A percentile compares a stretch with the other conserved stretches of the same genome.
phyloP scores from a whole-genome alignment of 768 basidiomycete species.

The Megacollybia marginata region DNA sequence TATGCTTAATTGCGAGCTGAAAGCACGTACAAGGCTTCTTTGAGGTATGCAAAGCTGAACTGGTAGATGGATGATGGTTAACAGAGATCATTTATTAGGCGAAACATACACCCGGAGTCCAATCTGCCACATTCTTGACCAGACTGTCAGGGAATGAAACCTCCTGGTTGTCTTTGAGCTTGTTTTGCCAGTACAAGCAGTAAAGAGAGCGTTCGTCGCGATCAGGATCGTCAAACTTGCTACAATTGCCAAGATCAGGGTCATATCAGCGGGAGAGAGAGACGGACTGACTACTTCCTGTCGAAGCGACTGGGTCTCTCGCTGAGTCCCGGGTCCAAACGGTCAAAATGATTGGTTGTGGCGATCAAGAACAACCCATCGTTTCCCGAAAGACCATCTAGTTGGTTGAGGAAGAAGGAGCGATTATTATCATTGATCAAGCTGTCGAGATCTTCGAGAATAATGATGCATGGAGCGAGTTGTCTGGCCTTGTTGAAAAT shows the following conservation, averaged over 20 bases:
- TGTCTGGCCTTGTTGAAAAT: slow-evolving; percentile 73
- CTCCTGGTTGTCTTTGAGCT: slow-evolving; percentile 53
- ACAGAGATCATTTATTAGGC: slow-evolving; percentile 7
- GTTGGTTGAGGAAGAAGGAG: slow-evolving; percentile 84
- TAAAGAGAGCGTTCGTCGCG: slow-evolving; percentile 59
- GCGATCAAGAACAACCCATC: slow-evolving; percentile 74
- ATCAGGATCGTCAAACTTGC: slow-evolving; percentile 68
- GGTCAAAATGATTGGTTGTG: slow-evolving; percentile 80
- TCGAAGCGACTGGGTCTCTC: slow-evolving; percentile 80
- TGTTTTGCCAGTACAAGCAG: slow-evolving; percentile 73
- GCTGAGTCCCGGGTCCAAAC: slow-evolving; percentile 70
- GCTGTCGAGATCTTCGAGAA: slow-evolving; percentile 60
- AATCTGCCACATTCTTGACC: slow-evolving; percentile 44
- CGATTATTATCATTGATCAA: slow-evolving; percentile 73
- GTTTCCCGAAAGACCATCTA: slow-evolving; percentile 75
- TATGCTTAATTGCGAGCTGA: neutral
- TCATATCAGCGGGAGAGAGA: neutral
- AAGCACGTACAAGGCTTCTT: slow-evolving; percentile 73
- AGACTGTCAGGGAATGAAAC: slow-evolving; percentile 65
- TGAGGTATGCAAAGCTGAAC: slow-evolving; percentile 85
- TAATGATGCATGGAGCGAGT: slow-evolving; percentile 57
- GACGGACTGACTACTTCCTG: slow-evolving; percentile 61
- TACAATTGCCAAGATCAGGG: slow-evolving; percentile 15
- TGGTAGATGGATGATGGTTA: slow-evolving; percentile 43
- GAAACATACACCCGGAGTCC: no score